A percentile compares a stretch with the other conserved stretches of the same genome.
Conservation (phyloP, 192 early-diverging fungal species). For the Diversispora epigaea region DNA sequence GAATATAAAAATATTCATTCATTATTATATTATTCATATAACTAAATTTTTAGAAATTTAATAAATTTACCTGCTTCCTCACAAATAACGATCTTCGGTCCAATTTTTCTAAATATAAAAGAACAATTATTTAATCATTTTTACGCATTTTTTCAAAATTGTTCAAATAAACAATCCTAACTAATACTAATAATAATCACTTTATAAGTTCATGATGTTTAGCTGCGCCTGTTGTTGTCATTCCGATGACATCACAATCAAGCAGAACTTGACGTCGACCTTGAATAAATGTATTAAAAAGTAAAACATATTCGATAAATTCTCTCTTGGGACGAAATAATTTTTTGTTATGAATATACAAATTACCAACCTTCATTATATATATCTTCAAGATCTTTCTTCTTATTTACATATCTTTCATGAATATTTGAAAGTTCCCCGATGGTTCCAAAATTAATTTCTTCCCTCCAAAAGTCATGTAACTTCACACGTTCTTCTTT, state of each 20-base stretch:
- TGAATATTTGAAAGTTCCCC: conserved; percentile 27
- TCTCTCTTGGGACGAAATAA: no score
- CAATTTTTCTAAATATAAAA: conserved; percentile 30
- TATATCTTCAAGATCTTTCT: conserved; percentile 34
- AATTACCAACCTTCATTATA: conserved; percentile 31
- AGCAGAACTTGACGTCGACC: conserved; percentile 34
- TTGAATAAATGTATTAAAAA: no score
- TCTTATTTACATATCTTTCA: neutral
- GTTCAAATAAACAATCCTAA: neutral
- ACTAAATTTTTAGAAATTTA: conserved; percentile 19
- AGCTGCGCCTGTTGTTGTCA: conserved; percentile 63
- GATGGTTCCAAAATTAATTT: conserved; percentile 35
- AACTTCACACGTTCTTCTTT: conserved; percentile 42
- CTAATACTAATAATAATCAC: neutral
- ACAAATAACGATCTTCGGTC: conserved; percentile 53
- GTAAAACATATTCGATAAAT: no score
- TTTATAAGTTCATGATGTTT: conserved; percentile 35
- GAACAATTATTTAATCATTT: neutral
- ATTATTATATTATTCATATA: conserved; percentile 38
- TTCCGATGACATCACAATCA: conserved; percentile 48
- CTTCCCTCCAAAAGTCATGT: conserved; percentile 39
- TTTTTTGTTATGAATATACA: no score
- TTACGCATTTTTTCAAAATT: neutral
- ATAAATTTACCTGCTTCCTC: conserved; percentile 51
- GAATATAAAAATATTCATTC: conserved; percentile 40